These are phyloP conservation scores for Cryphonectria parasitica DNA, from an alignment of 2,329 filamentous ascomycete genomes.

Conservation along the genomic window DNA sequence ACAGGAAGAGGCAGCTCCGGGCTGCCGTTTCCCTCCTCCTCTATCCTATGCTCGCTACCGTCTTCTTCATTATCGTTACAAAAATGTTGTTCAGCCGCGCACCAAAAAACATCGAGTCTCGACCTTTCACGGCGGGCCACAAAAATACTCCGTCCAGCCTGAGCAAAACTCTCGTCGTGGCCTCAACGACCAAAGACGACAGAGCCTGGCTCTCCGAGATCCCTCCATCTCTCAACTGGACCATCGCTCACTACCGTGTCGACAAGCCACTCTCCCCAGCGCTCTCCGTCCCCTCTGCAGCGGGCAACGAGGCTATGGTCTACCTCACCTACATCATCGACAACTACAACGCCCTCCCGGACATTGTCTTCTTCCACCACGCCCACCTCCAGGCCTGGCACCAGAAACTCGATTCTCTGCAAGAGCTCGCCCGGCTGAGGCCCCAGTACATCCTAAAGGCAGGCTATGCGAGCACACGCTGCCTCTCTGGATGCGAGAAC, in stretches of 20 bases:
- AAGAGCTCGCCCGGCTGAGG: constrained; percentile 54
- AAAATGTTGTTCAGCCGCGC: constrained; percentile 24
- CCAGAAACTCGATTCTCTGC: constrained; percentile 55
- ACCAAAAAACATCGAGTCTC: neutral
- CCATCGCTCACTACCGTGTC: constrained; percentile 33
- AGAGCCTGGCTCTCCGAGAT: constrained; percentile 30
- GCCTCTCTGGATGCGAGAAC: constrained; percentile 42
- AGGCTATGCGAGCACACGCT: constrained; percentile 65
- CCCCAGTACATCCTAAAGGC: constrained; percentile 53
- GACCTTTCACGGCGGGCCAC: neutral
- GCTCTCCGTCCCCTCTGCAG: constrained; percentile 34
- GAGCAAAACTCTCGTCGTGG: constrained; percentile 32
- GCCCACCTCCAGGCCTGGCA: constrained; percentile 60
- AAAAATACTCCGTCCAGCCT: neutral
- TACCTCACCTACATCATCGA: constrained; percentile 67
- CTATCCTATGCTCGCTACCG: constrained; percentile 30
- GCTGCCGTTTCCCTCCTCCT: constrained; percentile 28
- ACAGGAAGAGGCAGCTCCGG: constrained; percentile 28
- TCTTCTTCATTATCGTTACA: constrained; percentile 23
- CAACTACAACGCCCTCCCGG: constrained; percentile 61
- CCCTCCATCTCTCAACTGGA: constrained; percentile 28
- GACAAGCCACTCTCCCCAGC: constrained; percentile 31
- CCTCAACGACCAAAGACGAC: constrained; percentile 27
- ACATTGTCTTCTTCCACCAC: constrained; percentile 64
- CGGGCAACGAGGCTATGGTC: constrained; percentile 63